Percentiles rank a stretch among this genome's conserved stretches.
phyloP scores from a whole-genome alignment of 495 filamentous ascomycete species.

The Neurospora sp. region DNA sequence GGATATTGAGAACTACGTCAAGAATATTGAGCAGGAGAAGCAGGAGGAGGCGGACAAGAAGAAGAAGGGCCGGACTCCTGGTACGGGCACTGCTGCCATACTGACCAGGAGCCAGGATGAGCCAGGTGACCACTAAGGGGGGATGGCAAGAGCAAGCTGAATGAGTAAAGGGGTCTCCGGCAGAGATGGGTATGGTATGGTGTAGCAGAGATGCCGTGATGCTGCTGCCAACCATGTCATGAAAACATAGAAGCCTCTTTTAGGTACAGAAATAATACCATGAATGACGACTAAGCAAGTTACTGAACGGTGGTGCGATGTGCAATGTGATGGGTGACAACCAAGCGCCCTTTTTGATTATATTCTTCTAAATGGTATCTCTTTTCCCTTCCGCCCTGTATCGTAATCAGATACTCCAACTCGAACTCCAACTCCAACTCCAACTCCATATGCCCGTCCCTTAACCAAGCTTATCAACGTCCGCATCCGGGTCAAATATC shows the following conservation, averaged over 20 bases:
- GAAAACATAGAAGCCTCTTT: not conserved
- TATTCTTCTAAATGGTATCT: not conserved
- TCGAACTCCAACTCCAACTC: not conserved
- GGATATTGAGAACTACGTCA: constrained; percentile 92
- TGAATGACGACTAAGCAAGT: not conserved
- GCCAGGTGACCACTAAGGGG: constrained; percentile 17
- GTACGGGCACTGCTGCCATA: constrained; percentile 69
- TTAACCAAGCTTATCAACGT: constrained; percentile 67
- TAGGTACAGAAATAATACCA: not conserved
- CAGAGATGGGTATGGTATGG: not conserved
- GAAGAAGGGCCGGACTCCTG: constrained; percentile 72
- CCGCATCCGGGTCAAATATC: constrained; percentile 56
- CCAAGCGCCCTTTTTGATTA: not conserved
- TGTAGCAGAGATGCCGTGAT: not conserved
- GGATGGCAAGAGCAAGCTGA: not conserved
- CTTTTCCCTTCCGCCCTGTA: not conserved
- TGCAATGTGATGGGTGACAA: not conserved
- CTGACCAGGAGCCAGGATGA: constrained; percentile 56
- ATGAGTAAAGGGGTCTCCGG: not conserved
- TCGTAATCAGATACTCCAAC: not conserved
- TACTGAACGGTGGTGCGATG: not conserved
- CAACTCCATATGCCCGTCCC: not conserved
- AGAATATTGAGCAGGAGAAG: constrained; percentile 98
- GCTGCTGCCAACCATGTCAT: not conserved
- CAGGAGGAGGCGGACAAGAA: constrained; percentile 96